phyloP scores from a whole-genome alignment of 306 rosid species.

The Inga leiocalycina region DNA sequence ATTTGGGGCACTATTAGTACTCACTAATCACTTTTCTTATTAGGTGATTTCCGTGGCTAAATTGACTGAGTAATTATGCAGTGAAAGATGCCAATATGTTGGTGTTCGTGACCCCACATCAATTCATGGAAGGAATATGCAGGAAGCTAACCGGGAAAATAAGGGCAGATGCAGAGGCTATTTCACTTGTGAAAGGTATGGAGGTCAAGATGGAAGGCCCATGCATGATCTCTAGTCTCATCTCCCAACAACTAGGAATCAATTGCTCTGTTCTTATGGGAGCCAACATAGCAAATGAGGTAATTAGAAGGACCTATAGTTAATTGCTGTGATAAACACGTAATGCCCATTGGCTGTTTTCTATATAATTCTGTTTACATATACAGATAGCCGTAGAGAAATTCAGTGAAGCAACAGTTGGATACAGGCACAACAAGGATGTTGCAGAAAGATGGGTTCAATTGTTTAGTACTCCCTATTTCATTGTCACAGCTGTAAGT shows the following conservation, averaged over 20 bases:
- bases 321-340: neutral
- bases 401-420: constrained; percentile 50
- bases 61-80: constrained; percentile 42
- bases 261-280: constrained; percentile 95
- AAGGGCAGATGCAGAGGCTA: constrained; percentile 64
- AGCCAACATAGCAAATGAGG: constrained; percentile 95
- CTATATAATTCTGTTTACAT: neutral
- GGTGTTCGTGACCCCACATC: constrained; percentile 95
- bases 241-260: constrained; percentile 62
- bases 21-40: neutral
- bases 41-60: neutral
- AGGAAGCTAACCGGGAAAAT: constrained; percentile 68
- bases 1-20: neutral
- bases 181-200: constrained; percentile 94
- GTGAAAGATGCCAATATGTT: constrained; percentile 83
- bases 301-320: constrained; percentile 11
- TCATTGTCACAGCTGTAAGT: constrained; percentile 76
- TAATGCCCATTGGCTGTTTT: constrained; percentile 5
- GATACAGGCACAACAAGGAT: constrained; percentile 37
- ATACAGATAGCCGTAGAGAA: constrained; percentile 57
- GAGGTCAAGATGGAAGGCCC: constrained; percentile 98
- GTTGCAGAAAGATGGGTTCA: constrained; percentile 48
- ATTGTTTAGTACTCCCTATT: constrained; percentile 45
- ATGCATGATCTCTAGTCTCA: constrained; percentile 85
- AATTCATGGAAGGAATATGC: constrained; percentile 92